These are phyloP conservation scores for Penicillium canescens DNA, from an alignment of 495 filamentous ascomycete genomes.

Conservation along the genomic window DNA sequence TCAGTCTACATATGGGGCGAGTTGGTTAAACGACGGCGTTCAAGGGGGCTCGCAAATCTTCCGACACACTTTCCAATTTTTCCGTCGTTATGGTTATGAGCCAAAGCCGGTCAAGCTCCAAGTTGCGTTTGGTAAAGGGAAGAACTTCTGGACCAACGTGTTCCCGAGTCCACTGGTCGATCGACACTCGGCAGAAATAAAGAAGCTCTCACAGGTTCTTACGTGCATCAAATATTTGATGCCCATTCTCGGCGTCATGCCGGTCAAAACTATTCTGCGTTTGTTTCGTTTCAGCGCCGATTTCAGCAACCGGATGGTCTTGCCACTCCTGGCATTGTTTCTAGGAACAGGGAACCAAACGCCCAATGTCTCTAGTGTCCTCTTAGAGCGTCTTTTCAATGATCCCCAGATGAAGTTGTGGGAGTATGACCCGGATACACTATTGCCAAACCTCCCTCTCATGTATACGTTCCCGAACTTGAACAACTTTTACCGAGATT, in stretches of 20 bases:
- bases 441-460: slow-evolving; percentile 68
- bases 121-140: slow-evolving; percentile 78
- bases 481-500: slow-evolving; percentile 68
- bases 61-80: slow-evolving; percentile 80
- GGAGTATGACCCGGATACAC: slow-evolving; percentile 69
- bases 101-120: slow-evolving; percentile 74
- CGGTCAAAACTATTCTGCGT: slow-evolving; percentile 67
- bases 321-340: slow-evolving; percentile 77
- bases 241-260: slow-evolving; percentile 70
- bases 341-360: slow-evolving; percentile 80
- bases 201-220: slow-evolving; percentile 63
- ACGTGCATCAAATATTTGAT: slow-evolving; percentile 69
- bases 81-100: slow-evolving; percentile 64
- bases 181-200: slow-evolving; percentile 62
- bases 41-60: slow-evolving; percentile 80
- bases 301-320: slow-evolving; percentile 70
- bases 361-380: slow-evolving; percentile 69
- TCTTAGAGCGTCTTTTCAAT: slow-evolving; percentile 75
- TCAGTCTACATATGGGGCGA: slow-evolving; percentile 62
- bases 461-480: slow-evolving; percentile 85
- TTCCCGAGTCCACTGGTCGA: slow-evolving; percentile 71
- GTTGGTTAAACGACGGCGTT: slow-evolving; percentile 84
- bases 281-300: slow-evolving; percentile 73
- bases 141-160: slow-evolving; percentile 79
- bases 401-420: slow-evolving; percentile 74